phyloP scores from a whole-genome alignment of 331 rosid genomes.

The Quercus lobata region DNA sequence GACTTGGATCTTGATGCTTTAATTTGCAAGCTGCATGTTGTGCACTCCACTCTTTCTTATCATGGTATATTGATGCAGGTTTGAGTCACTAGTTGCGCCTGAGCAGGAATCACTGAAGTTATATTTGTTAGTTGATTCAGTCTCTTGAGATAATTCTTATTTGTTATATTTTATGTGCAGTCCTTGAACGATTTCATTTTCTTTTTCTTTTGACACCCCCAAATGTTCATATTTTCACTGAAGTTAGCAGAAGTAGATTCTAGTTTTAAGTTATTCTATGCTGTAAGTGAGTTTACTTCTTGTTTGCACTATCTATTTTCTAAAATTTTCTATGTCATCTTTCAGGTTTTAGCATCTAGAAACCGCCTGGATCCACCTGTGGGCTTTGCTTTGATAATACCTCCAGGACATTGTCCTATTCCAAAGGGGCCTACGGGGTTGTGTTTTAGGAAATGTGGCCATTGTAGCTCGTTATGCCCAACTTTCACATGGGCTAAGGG shows the following conservation, averaged over 20 bases:
- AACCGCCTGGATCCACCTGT: too few relatives aligned
- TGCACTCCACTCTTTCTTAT: conserved; percentile 19
- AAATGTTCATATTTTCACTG: conserved; percentile 1
- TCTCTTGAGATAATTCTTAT: conserved; percentile 43
- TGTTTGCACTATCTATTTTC: not conserved
- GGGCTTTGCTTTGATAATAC: too few relatives aligned
- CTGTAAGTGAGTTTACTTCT: too few relatives aligned
- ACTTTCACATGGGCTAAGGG: too few relatives aligned
- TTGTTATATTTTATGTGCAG: conserved; percentile 12
- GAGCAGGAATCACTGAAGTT: conserved; percentile 68
- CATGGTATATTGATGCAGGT: conserved; percentile 61
- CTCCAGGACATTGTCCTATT: too few relatives aligned
- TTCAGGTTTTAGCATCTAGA: too few relatives aligned
- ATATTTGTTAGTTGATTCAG: conserved; percentile 53
- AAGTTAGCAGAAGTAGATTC: not conserved
- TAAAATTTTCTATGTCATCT: not conserved
- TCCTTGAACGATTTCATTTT: not conserved
- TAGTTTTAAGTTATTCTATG: conserved; percentile 2
- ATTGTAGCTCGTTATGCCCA: too few relatives aligned
- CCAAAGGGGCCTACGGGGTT: too few relatives aligned
- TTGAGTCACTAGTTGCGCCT: conserved; percentile 89
- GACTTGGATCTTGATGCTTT: not conserved
- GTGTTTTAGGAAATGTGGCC: too few relatives aligned
- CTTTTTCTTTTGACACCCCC: not conserved
- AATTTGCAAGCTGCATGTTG: not conserved